Evolutionary conservation across 2,329 filamentous ascomycete genomes (phyloP).

Genomic region (Orbilia ellipsospora): DNA sequence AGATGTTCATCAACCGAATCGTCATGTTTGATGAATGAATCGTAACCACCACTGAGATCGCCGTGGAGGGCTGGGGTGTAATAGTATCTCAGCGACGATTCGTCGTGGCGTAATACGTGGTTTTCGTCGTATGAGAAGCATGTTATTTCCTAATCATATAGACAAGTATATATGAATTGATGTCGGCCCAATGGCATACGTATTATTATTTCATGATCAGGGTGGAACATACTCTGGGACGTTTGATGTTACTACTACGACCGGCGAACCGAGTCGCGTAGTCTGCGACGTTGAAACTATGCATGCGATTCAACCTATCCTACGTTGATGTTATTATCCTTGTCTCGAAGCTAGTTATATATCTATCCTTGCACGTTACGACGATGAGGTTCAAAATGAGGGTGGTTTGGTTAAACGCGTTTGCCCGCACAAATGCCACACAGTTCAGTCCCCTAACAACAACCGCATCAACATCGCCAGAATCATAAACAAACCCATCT

Average conservation of each 20-base stretch:
- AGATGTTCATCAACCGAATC: constrained; percentile 87
- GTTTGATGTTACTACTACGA: constrained; percentile 75
- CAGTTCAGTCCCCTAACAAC: too few relatives aligned
- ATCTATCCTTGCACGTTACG: too few relatives aligned
- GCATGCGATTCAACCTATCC: neutral
- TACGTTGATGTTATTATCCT: too few relatives aligned
- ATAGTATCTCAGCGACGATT: constrained; percentile 86
- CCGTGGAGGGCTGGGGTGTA: constrained; percentile 78
- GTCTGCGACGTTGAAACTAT: constrained; percentile 70
- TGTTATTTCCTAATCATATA: constrained; percentile 77
- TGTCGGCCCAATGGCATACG: constrained; percentile 7
- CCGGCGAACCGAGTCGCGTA: constrained; percentile 77
- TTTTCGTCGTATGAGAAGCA: constrained; percentile 93
- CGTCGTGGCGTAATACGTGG: constrained; percentile 79
- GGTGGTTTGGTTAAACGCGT: too few relatives aligned
- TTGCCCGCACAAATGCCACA: too few relatives aligned
- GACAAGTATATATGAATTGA: neutral
- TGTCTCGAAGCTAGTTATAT: too few relatives aligned
- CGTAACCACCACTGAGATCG: constrained; percentile 82
- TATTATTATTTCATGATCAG: neutral
- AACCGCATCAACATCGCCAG: neutral
- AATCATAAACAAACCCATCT: too few relatives aligned
- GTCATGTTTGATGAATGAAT: constrained; percentile 84
- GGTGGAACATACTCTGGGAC: constrained; percentile 72
- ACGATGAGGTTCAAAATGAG: too few relatives aligned